Evolutionary conservation across 1,139 yeast genomes (phyloP).

Genomic region (Sporopachydermia cereana): DNA sequence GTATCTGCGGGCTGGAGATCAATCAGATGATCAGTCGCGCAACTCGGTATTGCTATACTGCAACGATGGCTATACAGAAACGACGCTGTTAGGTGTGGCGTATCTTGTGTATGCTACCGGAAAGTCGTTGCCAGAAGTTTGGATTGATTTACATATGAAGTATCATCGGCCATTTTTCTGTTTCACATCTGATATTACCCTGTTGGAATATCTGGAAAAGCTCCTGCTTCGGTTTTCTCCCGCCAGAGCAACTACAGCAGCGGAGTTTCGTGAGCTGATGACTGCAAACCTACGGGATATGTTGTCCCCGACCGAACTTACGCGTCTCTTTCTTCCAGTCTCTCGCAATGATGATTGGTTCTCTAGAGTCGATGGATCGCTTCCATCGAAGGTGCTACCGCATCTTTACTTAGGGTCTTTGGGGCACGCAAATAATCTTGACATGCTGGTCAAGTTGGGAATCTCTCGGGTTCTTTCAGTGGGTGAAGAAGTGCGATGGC

Average conservation of each 20-base stretch:
- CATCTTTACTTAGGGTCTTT: conserved; percentile 82
- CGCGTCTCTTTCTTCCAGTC: conserved; percentile 11
- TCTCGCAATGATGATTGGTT: conserved; percentile 21
- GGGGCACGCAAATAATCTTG: conserved; percentile 66
- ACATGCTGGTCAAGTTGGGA: conserved; percentile 51
- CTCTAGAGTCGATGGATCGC: conserved; percentile 35
- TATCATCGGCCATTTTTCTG: conserved; percentile 75
- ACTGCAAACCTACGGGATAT: not conserved
- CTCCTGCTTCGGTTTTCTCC: conserved; percentile 50
- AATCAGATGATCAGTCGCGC: conserved; percentile 15
- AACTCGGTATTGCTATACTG: conserved; percentile 50
- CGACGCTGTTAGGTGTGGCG: conserved; percentile 60
- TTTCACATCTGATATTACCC: conserved; percentile 61
- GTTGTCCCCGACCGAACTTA: conserved; percentile 10
- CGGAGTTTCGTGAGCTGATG: not conserved
- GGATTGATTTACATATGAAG: conserved; percentile 46
- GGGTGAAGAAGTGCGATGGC: conserved; percentile 71
- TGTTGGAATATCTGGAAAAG: conserved; percentile 52
- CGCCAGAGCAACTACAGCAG: conserved; percentile 6
- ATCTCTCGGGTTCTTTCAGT: conserved; percentile 73
- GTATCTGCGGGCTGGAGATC: conserved; percentile 18
- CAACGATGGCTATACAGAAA: conserved; percentile 88
- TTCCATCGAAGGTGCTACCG: conserved; percentile 68
- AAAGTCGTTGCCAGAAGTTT: conserved; percentile 34
- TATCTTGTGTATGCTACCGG: conserved; percentile 60